These are phyloP conservation scores for Moesziomyces sp. DNA, from an alignment of 1,284 basidiomycete species.

Conservation along the genomic window DNA sequence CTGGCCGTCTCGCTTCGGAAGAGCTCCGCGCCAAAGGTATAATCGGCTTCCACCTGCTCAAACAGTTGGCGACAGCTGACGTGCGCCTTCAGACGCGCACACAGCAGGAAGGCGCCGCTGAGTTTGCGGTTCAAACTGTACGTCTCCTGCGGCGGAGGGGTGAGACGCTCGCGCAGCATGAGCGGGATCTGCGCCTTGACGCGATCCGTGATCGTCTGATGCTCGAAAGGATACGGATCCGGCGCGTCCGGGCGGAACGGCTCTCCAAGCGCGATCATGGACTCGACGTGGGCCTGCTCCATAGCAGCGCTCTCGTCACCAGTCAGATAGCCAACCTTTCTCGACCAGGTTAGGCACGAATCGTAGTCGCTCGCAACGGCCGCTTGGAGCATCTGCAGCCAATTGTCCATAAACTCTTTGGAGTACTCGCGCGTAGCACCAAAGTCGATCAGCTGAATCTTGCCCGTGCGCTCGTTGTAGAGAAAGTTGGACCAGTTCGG, in stretches of 20 bases:
- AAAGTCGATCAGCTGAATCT: slow-evolving; percentile 92
- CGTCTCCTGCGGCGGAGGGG: slow-evolving; percentile 92
- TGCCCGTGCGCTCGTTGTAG: slow-evolving; percentile 74
- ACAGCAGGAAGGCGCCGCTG: slow-evolving; percentile 91
- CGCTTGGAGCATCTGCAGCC: slow-evolving; percentile 82
- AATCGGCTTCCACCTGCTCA: slow-evolving; percentile 28
- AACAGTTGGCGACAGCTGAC: slow-evolving; percentile 78
- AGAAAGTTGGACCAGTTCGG: slow-evolving; percentile 99
- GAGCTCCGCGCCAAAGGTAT: slow-evolving; percentile 20
- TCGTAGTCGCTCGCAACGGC: slow-evolving; percentile 79
- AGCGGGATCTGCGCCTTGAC: slow-evolving; percentile 86
- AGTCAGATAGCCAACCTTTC: slow-evolving; percentile 86
- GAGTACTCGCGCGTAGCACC: slow-evolving; percentile 91
- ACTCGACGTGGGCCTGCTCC: slow-evolving; percentile 86
- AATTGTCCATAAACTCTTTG: slow-evolving; percentile 86
- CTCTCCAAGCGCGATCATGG: slow-evolving; percentile 79
- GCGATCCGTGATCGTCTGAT: slow-evolving; percentile 76
- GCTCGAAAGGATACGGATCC: slow-evolving; percentile 78
- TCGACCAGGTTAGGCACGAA: slow-evolving; percentile 79
- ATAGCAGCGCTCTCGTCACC: slow-evolving; percentile 90
- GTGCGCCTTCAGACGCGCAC: slow-evolving; percentile 80
- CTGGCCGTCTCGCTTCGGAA: background rate
- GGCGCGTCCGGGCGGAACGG: slow-evolving; percentile 77
- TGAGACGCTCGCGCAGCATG: slow-evolving; percentile 88
- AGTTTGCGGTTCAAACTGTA: slow-evolving; percentile 95